Percentiles rank a stretch among this genome's conserved stretches.
Evolutionary conservation across 129 eudicot genomes (phyloP).

Genomic region (Silybum marianum): DNA sequence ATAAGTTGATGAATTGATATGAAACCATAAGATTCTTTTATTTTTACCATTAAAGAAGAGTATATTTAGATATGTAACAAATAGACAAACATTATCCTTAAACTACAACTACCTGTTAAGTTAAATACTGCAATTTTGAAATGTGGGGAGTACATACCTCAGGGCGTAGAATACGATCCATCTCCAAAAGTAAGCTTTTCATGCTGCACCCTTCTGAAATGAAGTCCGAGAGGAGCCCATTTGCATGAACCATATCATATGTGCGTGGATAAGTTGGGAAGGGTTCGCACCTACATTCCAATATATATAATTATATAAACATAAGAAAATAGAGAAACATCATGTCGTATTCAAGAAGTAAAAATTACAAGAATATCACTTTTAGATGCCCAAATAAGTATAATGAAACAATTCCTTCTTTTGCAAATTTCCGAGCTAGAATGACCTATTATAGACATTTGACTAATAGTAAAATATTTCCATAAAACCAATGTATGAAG

Average conservation of each 20-base stretch:
- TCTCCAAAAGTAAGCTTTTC: conserved; percentile 67
- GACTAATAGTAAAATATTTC: not conserved
- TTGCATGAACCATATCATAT: conserved; percentile 94
- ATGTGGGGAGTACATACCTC: conserved; percentile 55
- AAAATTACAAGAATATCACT: not conserved
- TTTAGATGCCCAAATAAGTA: not conserved
- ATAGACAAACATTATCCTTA: not conserved
- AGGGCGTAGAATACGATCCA: conserved; percentile 94
- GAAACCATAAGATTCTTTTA: not conserved
- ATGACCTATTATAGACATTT: not conserved
- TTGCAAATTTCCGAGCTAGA: not conserved
- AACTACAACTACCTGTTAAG: not conserved
- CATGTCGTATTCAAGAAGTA: not conserved
- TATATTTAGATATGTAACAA: not conserved
- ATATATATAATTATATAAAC: not conserved
- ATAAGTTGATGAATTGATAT: not conserved
- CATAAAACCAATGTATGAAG: not conserved
- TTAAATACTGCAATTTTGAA: not conserved
- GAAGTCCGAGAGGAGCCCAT: conserved; percentile 78
- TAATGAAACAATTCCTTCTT: not conserved
- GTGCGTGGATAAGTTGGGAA: conserved; percentile 98
- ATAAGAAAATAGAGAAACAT: conserved; percentile 1
- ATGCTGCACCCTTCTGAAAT: conserved; percentile 65
- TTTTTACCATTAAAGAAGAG: not conserved
- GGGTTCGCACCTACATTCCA: conserved; percentile 79